phyloP scores from a whole-genome alignment of 805 yeast genomes.

The Candida verbasci region DNA sequence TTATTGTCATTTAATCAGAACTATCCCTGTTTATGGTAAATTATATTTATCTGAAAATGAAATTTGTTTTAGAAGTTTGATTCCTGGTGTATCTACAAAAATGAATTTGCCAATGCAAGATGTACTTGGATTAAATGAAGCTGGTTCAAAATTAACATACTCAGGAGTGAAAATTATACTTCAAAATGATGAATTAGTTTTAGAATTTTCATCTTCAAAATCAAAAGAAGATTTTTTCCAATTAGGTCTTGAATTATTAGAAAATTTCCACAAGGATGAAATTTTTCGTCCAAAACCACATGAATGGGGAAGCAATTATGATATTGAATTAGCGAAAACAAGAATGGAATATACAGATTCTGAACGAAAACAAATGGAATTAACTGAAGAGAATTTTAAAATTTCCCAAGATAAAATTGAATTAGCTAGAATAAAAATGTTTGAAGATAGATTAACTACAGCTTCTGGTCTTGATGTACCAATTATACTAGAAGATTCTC shows the following conservation, averaged over 20 bases:
- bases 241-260: slow-evolving; percentile 48
- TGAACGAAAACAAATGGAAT: slow-evolving; percentile 1
- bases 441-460: slow-evolving; percentile 61
- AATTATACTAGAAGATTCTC: slow-evolving; percentile 62
- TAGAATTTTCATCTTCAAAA: slow-evolving; percentile 65
- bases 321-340: slow-evolving; percentile 13
- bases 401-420: slow-evolving; percentile 30
- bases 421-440: slow-evolving; percentile 57
- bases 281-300: slow-evolving; percentile 17
- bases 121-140: slow-evolving; percentile 64
- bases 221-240: slow-evolving; percentile 71
- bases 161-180: slow-evolving; percentile 67
- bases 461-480: slow-evolving; percentile 66
- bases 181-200: slow-evolving; percentile 66
- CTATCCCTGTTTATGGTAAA: slow-evolving; percentile 80
- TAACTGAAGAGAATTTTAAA: slow-evolving; percentile 2
- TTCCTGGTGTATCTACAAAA: slow-evolving; percentile 72
- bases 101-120: slow-evolving; percentile 80
- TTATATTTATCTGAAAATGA: slow-evolving; percentile 64
- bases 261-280: slow-evolving; percentile 28
- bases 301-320: slow-evolving; percentile 22
- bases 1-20: slow-evolving; percentile 61
- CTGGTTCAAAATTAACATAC: slow-evolving; percentile 65
- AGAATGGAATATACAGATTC: slow-evolving; percentile 9
- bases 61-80: slow-evolving; percentile 74